These are phyloP conservation scores for Eucalyptus curtisii DNA, from an alignment of 345 rosid genomes.

Conservation along the genomic window DNA sequence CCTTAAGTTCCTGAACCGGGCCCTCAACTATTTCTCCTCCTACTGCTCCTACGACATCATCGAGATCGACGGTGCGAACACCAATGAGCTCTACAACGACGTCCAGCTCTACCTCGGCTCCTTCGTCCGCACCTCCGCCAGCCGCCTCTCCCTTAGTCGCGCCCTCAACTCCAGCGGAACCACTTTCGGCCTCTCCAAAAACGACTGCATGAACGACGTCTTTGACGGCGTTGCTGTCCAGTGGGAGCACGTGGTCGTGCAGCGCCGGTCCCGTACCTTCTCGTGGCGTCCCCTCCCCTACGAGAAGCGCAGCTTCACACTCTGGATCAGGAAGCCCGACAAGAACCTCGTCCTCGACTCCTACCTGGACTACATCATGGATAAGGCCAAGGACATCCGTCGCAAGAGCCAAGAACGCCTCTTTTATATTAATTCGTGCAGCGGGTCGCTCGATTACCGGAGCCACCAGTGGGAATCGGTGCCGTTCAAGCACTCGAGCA, in stretches of 20 bases:
- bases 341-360: slow-evolving; percentile 44
- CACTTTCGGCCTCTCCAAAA: slow-evolving; percentile 27
- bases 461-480: slow-evolving; percentile 25
- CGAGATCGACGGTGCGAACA: slow-evolving; percentile 88
- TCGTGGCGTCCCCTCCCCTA: slow-evolving; percentile 89
- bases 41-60: slow-evolving; percentile 67
- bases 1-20: no score
- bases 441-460: slow-evolving; percentile 27
- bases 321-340: slow-evolving; percentile 55
- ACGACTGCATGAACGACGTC: slow-evolving; percentile 63
- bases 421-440: slow-evolving; percentile 59
- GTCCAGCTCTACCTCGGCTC: slow-evolving; percentile 84
- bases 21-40: background rate
- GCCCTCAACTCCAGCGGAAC: slow-evolving; percentile 39
- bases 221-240: slow-evolving; percentile 48
- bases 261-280: slow-evolving; percentile 53
- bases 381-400: slow-evolving; percentile 48
- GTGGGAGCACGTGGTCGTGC: slow-evolving; percentile 90
- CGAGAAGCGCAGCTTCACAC: slow-evolving; percentile 82
- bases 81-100: slow-evolving; percentile 95
- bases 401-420: slow-evolving; percentile 59
- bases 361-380: slow-evolving; percentile 63
- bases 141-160: slow-evolving; percentile 80
- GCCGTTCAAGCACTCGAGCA: slow-evolving; percentile 51
- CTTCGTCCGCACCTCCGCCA: slow-evolving; percentile 47